These are phyloP conservation scores for Spathaspora hagerdaliae DNA, from an alignment of 805 yeast genomes.

Conservation along the genomic window DNA sequence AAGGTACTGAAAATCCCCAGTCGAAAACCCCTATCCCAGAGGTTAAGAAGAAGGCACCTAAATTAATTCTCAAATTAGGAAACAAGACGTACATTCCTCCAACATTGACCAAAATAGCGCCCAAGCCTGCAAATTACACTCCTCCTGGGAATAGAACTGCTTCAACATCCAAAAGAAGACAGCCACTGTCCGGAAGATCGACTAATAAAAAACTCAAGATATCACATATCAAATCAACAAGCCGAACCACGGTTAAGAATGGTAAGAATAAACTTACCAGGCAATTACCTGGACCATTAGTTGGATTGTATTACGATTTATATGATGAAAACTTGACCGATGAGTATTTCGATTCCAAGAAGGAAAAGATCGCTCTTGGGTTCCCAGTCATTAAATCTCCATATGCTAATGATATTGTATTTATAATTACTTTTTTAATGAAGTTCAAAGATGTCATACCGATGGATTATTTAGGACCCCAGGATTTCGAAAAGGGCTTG, in stretches of 20 bases:
- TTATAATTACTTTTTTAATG: slow-evolving; percentile 26
- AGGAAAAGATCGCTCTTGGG: slow-evolving; percentile 33
- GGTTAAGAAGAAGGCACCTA: slow-evolving; percentile 1
- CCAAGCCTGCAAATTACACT: not conserved
- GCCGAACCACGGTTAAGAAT: slow-evolving; percentile 30
- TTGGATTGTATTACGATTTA: slow-evolving; percentile 28
- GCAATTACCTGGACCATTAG: slow-evolving; percentile 38
- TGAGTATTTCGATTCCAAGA: slow-evolving; percentile 10
- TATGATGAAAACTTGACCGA: slow-evolving; percentile 33
- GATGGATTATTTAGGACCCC: slow-evolving; percentile 25
- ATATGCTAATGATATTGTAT: slow-evolving; percentile 30
- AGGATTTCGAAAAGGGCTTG: slow-evolving; percentile 33
- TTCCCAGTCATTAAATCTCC: slow-evolving; percentile 21
- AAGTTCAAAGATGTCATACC: slow-evolving; percentile 27
- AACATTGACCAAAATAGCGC: not conserved
- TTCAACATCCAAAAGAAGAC: not conserved
- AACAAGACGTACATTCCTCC: not conserved
- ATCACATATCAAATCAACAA: slow-evolving; percentile 1
- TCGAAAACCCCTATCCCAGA: not conserved
- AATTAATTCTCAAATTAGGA: slow-evolving; percentile 4
- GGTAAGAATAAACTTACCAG: slow-evolving; percentile 25
- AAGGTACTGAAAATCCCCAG: not conserved
- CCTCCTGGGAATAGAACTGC: not conserved
- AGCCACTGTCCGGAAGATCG: not conserved
- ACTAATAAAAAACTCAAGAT: not conserved